phyloP scores from a whole-genome alignment of 768 basidiomycete genomes.

The Suillus tomentosus region DNA sequence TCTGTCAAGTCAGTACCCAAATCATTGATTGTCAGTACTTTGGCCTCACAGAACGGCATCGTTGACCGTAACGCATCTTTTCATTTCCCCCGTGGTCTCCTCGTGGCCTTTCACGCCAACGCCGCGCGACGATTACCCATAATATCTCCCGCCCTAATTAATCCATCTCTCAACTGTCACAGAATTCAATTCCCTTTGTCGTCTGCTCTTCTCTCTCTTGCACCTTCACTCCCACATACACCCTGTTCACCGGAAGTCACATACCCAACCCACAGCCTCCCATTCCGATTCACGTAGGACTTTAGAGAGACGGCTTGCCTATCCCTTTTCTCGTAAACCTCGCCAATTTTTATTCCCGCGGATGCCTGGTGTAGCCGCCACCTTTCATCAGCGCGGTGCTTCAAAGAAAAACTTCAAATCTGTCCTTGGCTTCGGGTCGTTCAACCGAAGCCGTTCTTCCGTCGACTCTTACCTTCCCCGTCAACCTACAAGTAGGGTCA shows the following conservation, averaged over 20 bases:
- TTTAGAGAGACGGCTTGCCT: constrained; percentile 3
- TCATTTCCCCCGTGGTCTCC: constrained; percentile 14
- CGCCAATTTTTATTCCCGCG: constrained; percentile 30
- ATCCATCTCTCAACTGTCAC: constrained; percentile 24
- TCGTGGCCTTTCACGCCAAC: constrained; percentile 38
- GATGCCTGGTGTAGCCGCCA: constrained; percentile 45
- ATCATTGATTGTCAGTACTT: constrained; percentile 4
- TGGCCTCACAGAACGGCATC: constrained; percentile 2
- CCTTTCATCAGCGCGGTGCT: constrained; percentile 35
- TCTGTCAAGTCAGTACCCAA: not conserved
- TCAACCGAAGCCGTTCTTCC: constrained; percentile 36
- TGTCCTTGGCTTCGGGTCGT: constrained; percentile 47
- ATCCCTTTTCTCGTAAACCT: constrained; percentile 1
- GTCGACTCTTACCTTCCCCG: constrained; percentile 28
- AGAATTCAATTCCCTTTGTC: constrained; percentile 23
- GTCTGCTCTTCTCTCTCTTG: constrained; percentile 23
- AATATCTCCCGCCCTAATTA: constrained; percentile 34
- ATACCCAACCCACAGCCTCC: constrained; percentile 30
- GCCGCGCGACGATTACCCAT: constrained; percentile 34
- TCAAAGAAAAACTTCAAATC: constrained; percentile 50
- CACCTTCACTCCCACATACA: constrained; percentile 23
- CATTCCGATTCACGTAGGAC: not conserved
- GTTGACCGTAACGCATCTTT: constrained; percentile 7
- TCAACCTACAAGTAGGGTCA: constrained; percentile 39
- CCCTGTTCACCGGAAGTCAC: constrained; percentile 28